Conservation (phyloP, 495 filamentous ascomycete species). For the Tuber magnatum region DNA sequence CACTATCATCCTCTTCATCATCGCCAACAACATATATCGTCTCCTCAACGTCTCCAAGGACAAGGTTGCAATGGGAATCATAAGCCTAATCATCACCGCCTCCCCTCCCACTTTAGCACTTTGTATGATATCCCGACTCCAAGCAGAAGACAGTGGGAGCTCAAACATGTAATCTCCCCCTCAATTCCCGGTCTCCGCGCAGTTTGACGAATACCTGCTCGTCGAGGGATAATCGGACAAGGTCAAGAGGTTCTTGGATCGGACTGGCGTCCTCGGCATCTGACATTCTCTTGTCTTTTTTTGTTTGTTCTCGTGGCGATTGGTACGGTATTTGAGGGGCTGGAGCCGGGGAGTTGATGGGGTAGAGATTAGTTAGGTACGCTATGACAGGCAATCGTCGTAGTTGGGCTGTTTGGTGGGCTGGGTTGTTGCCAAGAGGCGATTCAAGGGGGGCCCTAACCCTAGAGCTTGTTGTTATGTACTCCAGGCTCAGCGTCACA, state of each 20-base stretch:
- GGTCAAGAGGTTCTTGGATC: constrained; percentile 56
- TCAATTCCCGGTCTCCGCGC: constrained; percentile 87
- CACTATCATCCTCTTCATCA: constrained; percentile 73
- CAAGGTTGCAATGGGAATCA: constrained; percentile 97
- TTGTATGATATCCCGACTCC: not conserved
- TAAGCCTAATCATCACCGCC: constrained; percentile 61
- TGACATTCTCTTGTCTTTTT: constrained; percentile 24
- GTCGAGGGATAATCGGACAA: constrained; percentile 87
- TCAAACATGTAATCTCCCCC: constrained; percentile 85
- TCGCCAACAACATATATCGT: constrained; percentile 84
- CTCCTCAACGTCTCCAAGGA: constrained; percentile 94
- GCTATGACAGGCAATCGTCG: not conserved
- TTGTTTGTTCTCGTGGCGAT: not conserved
- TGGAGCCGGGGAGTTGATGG: constrained; percentile 13
- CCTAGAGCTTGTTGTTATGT: not conserved
- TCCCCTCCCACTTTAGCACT: not conserved
- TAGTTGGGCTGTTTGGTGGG: not conserved
- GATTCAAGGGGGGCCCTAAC: not conserved
- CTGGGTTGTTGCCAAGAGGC: not conserved
- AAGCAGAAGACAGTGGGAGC: constrained; percentile 17
- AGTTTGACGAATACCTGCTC: constrained; percentile 97
- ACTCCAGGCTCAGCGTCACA: not conserved
- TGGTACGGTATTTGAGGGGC: not conserved
- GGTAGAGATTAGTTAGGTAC: constrained; percentile 3
- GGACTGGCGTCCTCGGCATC: constrained; percentile 34